Evolutionary conservation across 2,329 filamentous ascomycete genomes (phyloP), one percentile per base, ranked within the genome.

Genomic region (Cladophialophora chaetospira): DNA sequence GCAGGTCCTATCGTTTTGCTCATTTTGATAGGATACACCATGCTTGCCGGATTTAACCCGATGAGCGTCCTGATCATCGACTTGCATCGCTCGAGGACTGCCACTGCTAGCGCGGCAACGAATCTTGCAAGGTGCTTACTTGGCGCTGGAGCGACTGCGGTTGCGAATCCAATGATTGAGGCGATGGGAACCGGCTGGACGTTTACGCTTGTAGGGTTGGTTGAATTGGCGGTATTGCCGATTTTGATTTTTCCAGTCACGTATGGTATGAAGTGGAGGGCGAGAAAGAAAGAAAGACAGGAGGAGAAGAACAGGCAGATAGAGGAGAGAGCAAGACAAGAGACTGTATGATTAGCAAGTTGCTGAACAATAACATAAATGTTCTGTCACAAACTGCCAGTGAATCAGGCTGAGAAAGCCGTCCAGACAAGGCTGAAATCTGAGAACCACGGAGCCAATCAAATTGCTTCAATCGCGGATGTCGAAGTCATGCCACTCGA

Each of bases 41-140:
- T 48, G 2, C 45, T 52, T 8, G 60, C 40, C 6, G 43, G 43
- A 2, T 60, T 58, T 25, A 51, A 50, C 13, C 52, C 53, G n/a
- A 23, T 64, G 28, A 55, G 38, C 21, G 57, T 59, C 4, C 28
- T 64, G 42, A 31, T 61, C 21, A 57, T 60, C 5, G 60, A 64
- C 45, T 23, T 63, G 3, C 38, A 53, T 31, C 57, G 44, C 15
- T n/a, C 19, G 2, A 68, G 62, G 0, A 67, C 71, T 0, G 70
- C 70, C 3, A 68, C 67, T 0, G 71, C 66, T 0, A 71, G 68
- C 63, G 70, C 71, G 11, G 68, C 71, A 4, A 68, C 67, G 33
- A 73, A 72, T 53, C 63, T 73, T 5, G 66, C 70, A 1, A 65
- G 71, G 0, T 72, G 69, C 31, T 77, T 56, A 75, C 33, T 73